Conservation (phyloP, 2,329 filamentous ascomycete genomes). For the Venturia aucupariae region DNA sequence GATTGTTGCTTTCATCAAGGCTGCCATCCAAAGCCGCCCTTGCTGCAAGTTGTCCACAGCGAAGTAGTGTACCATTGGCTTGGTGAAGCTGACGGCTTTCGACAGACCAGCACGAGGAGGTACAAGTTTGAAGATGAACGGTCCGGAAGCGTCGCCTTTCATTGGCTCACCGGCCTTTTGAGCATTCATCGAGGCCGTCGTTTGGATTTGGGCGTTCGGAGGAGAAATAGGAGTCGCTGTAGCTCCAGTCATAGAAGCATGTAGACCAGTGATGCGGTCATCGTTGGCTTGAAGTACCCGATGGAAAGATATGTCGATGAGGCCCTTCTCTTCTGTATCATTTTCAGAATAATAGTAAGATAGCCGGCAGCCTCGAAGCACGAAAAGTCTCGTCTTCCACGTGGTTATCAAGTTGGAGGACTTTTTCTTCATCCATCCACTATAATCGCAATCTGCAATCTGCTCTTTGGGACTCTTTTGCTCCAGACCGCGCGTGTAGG, state of each 20-base stretch:
- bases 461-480: constrained; percentile 76
- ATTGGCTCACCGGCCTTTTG: constrained; percentile 29
- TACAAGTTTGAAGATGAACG: constrained; percentile 97
- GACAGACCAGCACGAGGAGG: constrained; percentile 81
- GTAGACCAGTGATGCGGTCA: constrained; percentile 79
- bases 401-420: constrained; percentile 93
- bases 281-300: constrained; percentile 91
- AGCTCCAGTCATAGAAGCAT: constrained; percentile 87
- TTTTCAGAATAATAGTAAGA: constrained; percentile 95
- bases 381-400: constrained; percentile 95
- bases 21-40: constrained; percentile 94
- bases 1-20: constrained; percentile 97
- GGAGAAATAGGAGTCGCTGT: constrained; percentile 56
- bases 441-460: constrained; percentile 81
- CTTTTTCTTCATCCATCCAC: constrained; percentile 99
- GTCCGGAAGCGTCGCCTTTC: constrained; percentile 37
- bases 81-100: constrained; percentile 92
- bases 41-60: constrained; percentile 84
- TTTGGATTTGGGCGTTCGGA: constrained; percentile 29
- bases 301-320: constrained; percentile 97
- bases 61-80: constrained; percentile 95
- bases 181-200: constrained; percentile 24
- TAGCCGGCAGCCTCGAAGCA: constrained; percentile 80
- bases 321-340: constrained; percentile 83
- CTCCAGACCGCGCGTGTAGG: constrained; percentile 77